Evolutionary conservation across 371 early-diverging fungal genomes (phyloP).

Genomic region (Mucor indicus): DNA sequence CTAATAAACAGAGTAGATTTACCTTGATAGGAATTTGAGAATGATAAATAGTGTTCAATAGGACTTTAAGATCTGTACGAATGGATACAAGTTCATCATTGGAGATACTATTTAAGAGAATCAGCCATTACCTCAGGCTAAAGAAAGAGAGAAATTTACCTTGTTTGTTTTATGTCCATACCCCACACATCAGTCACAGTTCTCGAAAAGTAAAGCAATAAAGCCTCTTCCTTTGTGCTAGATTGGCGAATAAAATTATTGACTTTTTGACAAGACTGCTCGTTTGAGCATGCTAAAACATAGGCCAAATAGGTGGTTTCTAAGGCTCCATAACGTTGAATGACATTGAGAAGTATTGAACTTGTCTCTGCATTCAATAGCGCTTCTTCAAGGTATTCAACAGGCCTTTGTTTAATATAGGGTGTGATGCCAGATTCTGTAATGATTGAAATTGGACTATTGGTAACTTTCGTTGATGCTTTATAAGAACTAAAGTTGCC

Average conservation of each 20-base stretch:
- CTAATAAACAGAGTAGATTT: not conserved
- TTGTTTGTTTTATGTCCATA: not conserved
- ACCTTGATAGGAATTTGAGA: not conserved
- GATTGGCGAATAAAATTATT: not conserved
- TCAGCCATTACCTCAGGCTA: no score
- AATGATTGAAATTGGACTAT: not conserved
- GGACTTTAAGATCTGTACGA: not conserved
- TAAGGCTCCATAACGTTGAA: slow-evolving; percentile 1
- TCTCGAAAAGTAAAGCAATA: slow-evolving; percentile 7
- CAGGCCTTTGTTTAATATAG: slow-evolving; percentile 7
- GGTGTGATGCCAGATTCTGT: slow-evolving; percentile 1
- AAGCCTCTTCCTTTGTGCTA: slow-evolving; percentile 1
- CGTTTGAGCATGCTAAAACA: slow-evolving; percentile 3
- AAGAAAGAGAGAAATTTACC: not conserved
- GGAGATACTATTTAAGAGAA: not conserved
- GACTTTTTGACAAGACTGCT: not conserved
- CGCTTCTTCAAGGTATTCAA: slow-evolving; percentile 4
- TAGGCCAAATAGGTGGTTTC: slow-evolving; percentile 3
- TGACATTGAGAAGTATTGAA: not conserved
- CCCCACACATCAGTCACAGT: slow-evolving; percentile 3
- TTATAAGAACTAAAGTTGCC: not conserved
- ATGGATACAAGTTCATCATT: not conserved
- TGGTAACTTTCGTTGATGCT: not conserved
- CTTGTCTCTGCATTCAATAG: not conserved
- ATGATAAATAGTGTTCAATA: not conserved